Conservation (phyloP, 2,329 filamentous ascomycete species). For the Pseudogymnoascus sp. region DNA sequence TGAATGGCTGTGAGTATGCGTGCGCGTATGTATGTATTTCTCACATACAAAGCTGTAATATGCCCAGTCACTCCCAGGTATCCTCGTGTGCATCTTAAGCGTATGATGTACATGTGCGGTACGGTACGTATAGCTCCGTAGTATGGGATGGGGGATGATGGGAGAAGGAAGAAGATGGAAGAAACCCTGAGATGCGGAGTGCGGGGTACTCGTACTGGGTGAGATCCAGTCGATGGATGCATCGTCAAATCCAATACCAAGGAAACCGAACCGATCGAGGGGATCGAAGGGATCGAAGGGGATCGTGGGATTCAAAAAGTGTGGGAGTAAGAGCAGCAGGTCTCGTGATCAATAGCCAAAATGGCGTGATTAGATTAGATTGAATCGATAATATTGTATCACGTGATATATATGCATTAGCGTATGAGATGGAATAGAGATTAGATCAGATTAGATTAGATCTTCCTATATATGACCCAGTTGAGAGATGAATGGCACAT, state of each 20-base stretch:
- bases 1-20: no score
- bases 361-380: slow-evolving; percentile 1
- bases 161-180: not conserved
- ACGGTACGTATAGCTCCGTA: not conserved
- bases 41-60: not conserved
- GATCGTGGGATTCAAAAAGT: not conserved
- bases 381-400: not conserved
- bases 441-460: not conserved
- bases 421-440: not conserved
- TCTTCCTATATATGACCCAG: not conserved
- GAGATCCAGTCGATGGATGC: not conserved
- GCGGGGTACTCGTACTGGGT: not conserved
- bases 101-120: not conserved
- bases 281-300: not conserved
- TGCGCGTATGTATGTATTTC: not conserved
- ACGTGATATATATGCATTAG: not conserved
- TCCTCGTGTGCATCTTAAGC: not conserved
- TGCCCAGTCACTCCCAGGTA: not conserved
- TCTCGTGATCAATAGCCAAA: not conserved
- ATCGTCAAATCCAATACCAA: not conserved
- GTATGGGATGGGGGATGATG: not conserved
- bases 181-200: not conserved
- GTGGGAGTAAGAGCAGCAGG: not conserved
- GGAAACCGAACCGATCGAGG: not conserved
- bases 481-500: not conserved